Evolutionary conservation across 495 filamentous ascomycete genomes (phyloP).

Genomic region (Parathielavia hyrcaniae): DNA sequence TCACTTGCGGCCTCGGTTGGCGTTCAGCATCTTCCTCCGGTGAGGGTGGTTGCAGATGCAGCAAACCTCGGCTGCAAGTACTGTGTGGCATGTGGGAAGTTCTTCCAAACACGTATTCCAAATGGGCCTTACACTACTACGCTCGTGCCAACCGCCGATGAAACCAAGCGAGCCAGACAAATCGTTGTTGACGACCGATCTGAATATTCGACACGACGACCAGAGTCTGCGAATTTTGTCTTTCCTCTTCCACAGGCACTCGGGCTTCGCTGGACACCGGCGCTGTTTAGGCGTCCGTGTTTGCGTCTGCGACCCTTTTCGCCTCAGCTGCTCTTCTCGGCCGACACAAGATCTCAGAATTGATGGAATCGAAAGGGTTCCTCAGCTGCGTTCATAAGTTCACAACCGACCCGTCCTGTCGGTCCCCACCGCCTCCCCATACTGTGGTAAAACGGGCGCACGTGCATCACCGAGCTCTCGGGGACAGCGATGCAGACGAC

Average conservation of each 20-base stretch:
- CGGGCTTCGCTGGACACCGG: background rate
- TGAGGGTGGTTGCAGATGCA: constrained; percentile 14
- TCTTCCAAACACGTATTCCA: background rate
- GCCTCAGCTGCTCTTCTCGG: constrained; percentile 15
- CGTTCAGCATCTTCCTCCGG: no score
- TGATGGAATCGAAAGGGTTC: constrained; percentile 10
- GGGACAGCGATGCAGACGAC: background rate
- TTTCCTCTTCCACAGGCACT: background rate
- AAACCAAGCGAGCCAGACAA: no score
- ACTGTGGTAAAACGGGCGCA: background rate
- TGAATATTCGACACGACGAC: no score
- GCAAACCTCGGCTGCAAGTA: constrained; percentile 5
- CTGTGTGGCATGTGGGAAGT: no score
- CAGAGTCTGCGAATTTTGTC: no score
- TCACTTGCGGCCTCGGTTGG: no score
- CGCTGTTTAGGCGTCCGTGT: background rate
- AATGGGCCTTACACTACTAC: background rate
- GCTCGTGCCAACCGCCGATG: no score
- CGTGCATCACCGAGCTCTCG: background rate
- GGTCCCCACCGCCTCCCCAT: constrained; percentile 15
- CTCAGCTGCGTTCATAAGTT: background rate
- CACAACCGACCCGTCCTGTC: constrained; percentile 11
- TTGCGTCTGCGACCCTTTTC: background rate
- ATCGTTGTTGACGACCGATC: no score
- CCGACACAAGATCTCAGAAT: constrained; percentile 17